Evolutionary conservation across 192 early-diverging fungal genomes (phyloP).

Genomic region (Phlyctochytrium arcticum): DNA sequence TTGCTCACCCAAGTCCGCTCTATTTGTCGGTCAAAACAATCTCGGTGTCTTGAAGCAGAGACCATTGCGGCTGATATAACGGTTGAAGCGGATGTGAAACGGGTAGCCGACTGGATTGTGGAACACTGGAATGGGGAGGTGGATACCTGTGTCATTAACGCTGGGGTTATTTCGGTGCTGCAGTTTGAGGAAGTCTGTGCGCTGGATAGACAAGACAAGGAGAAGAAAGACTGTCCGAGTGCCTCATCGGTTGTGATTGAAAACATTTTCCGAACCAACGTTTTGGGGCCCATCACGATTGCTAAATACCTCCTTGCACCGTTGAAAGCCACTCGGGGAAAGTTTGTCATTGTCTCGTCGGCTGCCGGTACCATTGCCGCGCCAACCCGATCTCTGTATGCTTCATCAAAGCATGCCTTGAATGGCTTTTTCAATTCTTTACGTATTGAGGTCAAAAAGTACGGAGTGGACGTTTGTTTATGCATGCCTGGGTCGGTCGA

Average conservation of each 20-base stretch:
- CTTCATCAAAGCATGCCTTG: slow-evolving; percentile 75
- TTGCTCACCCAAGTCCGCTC: slow-evolving; percentile 45
- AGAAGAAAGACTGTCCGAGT: slow-evolving; percentile 18
- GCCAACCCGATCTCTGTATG: slow-evolving; percentile 75
- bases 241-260: slow-evolving; percentile 41
- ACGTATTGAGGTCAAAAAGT: slow-evolving; percentile 65
- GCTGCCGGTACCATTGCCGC: slow-evolving; percentile 68
- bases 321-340: slow-evolving; percentile 27
- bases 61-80: slow-evolving; percentile 59
- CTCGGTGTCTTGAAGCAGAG: slow-evolving; percentile 13
- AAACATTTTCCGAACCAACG: slow-evolving; percentile 23
- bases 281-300: slow-evolving; percentile 27
- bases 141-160: slow-evolving; percentile 73
- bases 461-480: slow-evolving; percentile 61
- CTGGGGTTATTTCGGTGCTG: slow-evolving; percentile 70
- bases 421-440: slow-evolving; percentile 79
- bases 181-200: slow-evolving; percentile 56
- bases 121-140: slow-evolving; percentile 33
- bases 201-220: slow-evolving; percentile 8
- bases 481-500: slow-evolving; percentile 72
- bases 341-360: slow-evolving; percentile 71
- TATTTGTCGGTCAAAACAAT: slow-evolving; percentile 30
- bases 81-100: slow-evolving; percentile 41
- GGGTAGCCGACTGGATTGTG: slow-evolving; percentile 21
- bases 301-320: slow-evolving; percentile 25